Evolutionary conservation across 2,329 filamentous ascomycete species (phyloP), one percentile per base, ranked within the genome.

Genomic region (Pseudophaeomoniella oleicola): DNA sequence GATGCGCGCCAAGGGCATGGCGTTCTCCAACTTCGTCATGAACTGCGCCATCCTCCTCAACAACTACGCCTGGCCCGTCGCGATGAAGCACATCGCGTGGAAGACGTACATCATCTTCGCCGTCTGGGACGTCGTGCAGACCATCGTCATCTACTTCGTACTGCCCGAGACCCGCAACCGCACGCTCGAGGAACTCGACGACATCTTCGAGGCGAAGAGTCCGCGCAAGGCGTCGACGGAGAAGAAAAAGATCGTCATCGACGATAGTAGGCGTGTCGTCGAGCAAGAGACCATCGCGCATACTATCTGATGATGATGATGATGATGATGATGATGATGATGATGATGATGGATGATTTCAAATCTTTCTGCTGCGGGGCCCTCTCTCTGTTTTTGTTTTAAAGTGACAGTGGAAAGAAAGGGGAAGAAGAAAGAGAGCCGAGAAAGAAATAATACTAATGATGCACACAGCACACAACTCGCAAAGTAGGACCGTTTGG

Each of bases 1-100:
- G 48, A 68, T 66, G 46, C 60, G 69, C 36, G 69, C 66, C 36
- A 72, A 72, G 54, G 68, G 68, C 11, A 71, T 71, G 64, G 67
- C 64, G 2, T 63, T 71, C 44, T 63, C 50, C 48, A 63, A 53
- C 36, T 52, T 59, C 41, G 60, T 55, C 46, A 61, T 59, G 46
- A 63, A 62, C 39, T 55, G 59, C 29, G 63, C 60, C 6, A 62
- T 57, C 29, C 54, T 68, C 29, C 53, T 68, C 37, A 69, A 69
- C 48, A 67, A 64, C 13, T 68, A 61, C 46, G 64, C 63, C 2
- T 60, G 64, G 44, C 60, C 60, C 0, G 61, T 70, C 2, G 58
- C 64, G 2, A 54, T 72, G 29, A 54, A 62, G 16, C 57, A 62
- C 35, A 71, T 73, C 34, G 60, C 56, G 0, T 73, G 66, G 67